A percentile compares a stretch with the other conserved stretches of the same genome.
These are phyloP conservation scores for Neoarthrinium moseri DNA, from an alignment of 2,329 filamentous ascomycete species.

Conservation along the genomic window DNA sequence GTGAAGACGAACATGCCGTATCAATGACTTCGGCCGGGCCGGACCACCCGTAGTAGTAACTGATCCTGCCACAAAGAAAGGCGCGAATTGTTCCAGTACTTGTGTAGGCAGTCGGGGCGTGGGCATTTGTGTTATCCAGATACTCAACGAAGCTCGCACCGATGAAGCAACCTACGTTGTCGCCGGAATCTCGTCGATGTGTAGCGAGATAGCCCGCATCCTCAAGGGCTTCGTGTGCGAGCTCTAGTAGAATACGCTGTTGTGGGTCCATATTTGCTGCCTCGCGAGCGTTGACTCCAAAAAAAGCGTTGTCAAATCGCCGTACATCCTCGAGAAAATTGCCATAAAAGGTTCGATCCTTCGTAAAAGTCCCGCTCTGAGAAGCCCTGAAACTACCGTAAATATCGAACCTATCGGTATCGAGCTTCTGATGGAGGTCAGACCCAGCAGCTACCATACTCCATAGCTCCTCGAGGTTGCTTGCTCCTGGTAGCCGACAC, in stretches of 20 bases:
- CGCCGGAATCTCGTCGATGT: conserved; percentile 8
- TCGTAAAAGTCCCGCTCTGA: conserved; percentile 12
- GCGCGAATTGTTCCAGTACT: conserved; percentile 29
- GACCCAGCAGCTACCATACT: neutral
- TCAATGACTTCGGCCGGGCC: conserved; percentile 33
- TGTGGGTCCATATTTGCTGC: conserved; percentile 26
- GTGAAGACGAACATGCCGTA: conserved; percentile 35
- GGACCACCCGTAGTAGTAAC: conserved; percentile 33
- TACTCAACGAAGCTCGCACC: conserved; percentile 20
- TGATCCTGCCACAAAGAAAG: conserved; percentile 31
- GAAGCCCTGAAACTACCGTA: conserved; percentile 13
- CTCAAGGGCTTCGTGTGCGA: conserved; percentile 17
- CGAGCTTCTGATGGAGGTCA: conserved; percentile 5
- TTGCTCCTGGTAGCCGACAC: conserved; percentile 4
- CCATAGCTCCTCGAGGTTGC: conserved; percentile 10
- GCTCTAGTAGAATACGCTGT: conserved; percentile 22
- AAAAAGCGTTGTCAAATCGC: conserved; percentile 25
- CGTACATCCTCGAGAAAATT: conserved; percentile 19
- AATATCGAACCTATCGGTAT: conserved; percentile 12
- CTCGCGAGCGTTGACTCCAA: conserved; percentile 24
- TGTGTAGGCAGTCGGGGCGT: conserved; percentile 29
- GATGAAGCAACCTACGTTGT: conserved; percentile 24
- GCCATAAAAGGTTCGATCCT: conserved; percentile 17
- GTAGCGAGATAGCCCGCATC: conserved; percentile 15
- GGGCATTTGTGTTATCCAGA: conserved; percentile 18